Evolutionary conservation across 441 rosid species (phyloP).

Genomic region (Populus trichocarpa): DNA sequence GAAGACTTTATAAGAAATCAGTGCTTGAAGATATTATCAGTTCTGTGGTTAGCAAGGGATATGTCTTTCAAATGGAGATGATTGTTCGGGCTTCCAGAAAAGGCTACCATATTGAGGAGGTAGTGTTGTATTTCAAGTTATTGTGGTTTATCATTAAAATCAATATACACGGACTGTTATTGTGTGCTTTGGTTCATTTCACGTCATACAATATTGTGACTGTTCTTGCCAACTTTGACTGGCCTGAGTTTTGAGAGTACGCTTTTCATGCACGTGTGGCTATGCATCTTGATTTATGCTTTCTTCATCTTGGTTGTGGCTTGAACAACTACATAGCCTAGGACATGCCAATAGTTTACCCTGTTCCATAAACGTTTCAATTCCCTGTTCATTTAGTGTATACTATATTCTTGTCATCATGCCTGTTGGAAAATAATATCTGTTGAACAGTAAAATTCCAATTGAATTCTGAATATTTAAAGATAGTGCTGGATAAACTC

Average conservation of each 20-base stretch:
- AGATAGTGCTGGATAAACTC: not conserved
- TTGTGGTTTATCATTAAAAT: not conserved
- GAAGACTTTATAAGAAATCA: conserved; percentile 77
- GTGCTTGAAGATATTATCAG: conserved; percentile 81
- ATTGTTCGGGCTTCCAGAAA: conserved; percentile 94
- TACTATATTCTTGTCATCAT: not conserved
- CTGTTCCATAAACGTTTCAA: too few relatives aligned
- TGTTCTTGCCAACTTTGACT: not conserved
- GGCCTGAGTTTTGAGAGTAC: not conserved
- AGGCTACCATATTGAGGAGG: conserved; percentile 94
- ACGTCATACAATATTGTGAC: not conserved
- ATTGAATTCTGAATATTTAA: not conserved
- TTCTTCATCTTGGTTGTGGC: not conserved
- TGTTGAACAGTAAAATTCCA: not conserved
- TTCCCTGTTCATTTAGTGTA: too few relatives aligned
- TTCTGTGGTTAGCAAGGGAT: conserved; percentile 88
- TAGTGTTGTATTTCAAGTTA: conserved; percentile 16
- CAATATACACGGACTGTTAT: not conserved
- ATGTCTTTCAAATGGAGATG: conserved; percentile 99
- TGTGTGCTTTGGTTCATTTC: not conserved
- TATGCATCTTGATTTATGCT: not conserved
- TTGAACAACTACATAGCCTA: not conserved
- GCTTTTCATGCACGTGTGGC: not conserved
- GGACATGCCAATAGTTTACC: too few relatives aligned
- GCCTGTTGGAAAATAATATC: not conserved